Conservation (phyloP, 2,329 filamentous ascomycete genomes). For the Cordyceps pruinosa region DNA sequence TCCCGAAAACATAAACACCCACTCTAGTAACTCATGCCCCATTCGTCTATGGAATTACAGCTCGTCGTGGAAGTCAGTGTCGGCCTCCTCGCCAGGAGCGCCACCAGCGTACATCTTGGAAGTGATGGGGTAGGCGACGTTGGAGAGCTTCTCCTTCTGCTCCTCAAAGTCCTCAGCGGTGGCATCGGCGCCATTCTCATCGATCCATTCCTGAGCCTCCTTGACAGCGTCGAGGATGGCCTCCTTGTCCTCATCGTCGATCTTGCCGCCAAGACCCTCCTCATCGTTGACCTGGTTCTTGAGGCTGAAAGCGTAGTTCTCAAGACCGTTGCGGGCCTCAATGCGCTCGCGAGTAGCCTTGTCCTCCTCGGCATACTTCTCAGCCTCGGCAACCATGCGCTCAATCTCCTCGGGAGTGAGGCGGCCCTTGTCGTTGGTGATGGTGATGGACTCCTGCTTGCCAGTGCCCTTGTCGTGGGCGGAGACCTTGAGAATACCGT, state of each 20-base stretch:
- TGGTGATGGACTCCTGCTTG: conserved; percentile 95
- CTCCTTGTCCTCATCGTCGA: conserved; percentile 98
- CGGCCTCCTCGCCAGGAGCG: conserved; percentile 59
- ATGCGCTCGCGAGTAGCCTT: conserved; percentile 97
- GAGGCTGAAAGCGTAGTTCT: conserved; percentile 98
- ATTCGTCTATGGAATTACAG: conserved; percentile 51
- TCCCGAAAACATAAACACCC: conserved; percentile 12
- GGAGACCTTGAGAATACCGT: conserved; percentile 95
- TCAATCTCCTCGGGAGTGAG: conserved; percentile 95
- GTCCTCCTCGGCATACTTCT: conserved; percentile 98
- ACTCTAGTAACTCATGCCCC: conserved; percentile 11
- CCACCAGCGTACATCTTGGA: conserved; percentile 85
- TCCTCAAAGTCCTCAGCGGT: conserved; percentile 94
- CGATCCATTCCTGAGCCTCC: conserved; percentile 94
- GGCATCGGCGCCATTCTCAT: conserved; percentile 84
- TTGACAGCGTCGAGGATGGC: conserved; percentile 93
- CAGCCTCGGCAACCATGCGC: conserved; percentile 96
- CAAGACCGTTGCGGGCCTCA: conserved; percentile 89
- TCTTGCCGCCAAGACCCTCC: conserved; percentile 95
- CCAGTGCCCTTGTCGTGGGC: conserved; percentile 97
- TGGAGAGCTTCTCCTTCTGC: conserved; percentile 98
- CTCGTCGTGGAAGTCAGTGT: conserved; percentile 71
- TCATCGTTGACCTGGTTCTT: conserved; percentile 99
- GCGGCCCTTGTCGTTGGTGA: conserved; percentile 99
- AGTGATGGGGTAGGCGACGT: conserved; percentile 96